Base-by-base conservation (phyloP, 139 green algal genomes). In the Mesotaenium endlicherianum region DNA sequence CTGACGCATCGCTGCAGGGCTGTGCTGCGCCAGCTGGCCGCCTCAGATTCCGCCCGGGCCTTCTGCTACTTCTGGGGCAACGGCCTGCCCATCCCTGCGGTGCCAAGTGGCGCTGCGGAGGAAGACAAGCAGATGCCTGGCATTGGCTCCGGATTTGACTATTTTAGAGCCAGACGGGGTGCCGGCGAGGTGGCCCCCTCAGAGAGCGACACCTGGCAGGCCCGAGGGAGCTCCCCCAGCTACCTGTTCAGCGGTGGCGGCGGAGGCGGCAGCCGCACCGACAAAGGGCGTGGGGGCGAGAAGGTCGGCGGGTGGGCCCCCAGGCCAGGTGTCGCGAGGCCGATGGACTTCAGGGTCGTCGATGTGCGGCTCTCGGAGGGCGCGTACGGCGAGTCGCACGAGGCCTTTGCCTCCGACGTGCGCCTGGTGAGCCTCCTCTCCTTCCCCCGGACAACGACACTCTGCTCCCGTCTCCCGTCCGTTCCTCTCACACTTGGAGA, bases 381-480 rank as follows among this genome's bases (percentile, higher is more conserved):
- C 38, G 67, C 41, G 40, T 84, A 84, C 44, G 77, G 39, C 16
- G 36, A 77, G 1, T 50, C 68, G 16, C 41, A 34, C 17, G 68
- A 80, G 67, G 77, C n/a, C 16, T 84, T 84, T 83, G 69, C 69
- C 42, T 57, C 77, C 59, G 77, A 84, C 68, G 77, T 84, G 36
- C 70, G 69, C 3, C 77, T 74, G 77, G 77, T 84, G 59, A 59
- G 76, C 49, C 6, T 14, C n/a, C n/a, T n/a, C n/a, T n/a, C n/a
- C n/a, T n/a, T n/a, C n/a, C n/a, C n/a, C n/a, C n/a, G n/a, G n/a
- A n/a, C n/a, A n/a, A n/a, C n/a, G n/a, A n/a, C n/a, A n/a, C n/a
- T n/a, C n/a, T n/a, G n/a, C n/a, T n/a, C n/a, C n/a, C n/a, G n/a
- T n/a, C n/a, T n/a, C n/a, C n/a, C n/a, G n/a, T n/a, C n/a, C n/a